These are phyloP conservation scores for Penicillium oxalicum DNA, from an alignment of 2,329 filamentous ascomycete genomes.

Conservation along the genomic window DNA sequence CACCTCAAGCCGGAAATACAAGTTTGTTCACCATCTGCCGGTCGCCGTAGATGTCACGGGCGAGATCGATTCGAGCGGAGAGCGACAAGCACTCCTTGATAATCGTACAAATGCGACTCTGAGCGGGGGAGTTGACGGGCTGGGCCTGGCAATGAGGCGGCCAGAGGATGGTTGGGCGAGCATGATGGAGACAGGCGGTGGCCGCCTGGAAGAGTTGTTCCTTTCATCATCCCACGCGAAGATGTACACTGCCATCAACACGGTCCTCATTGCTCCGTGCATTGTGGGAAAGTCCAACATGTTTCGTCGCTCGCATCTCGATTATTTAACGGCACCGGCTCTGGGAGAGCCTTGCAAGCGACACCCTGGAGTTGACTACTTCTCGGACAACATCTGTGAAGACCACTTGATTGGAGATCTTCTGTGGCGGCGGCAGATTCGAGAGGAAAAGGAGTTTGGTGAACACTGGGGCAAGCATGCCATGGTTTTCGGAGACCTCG, in stretches of 20 bases:
- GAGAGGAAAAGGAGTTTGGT: conserved; percentile 31
- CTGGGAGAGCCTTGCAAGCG: conserved; percentile 39
- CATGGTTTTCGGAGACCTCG: conserved; percentile 77
- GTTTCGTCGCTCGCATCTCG: conserved; percentile 88
- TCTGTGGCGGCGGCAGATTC: conserved; percentile 60
- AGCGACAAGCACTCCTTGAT: conserved; percentile 24
- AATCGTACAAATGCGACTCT: conserved; percentile 11
- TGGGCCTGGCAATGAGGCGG: conserved; percentile 9
- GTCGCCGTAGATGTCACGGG: conserved; percentile 68
- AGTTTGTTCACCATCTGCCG: conserved; percentile 92
- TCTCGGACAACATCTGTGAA: conserved; percentile 94
- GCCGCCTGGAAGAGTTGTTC: conserved; percentile 87
- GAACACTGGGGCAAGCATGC: conserved; percentile 66
- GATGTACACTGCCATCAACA: conserved; percentile 97
- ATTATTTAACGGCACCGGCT: conserved; percentile 60
- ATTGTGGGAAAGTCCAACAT: conserved; percentile 97
- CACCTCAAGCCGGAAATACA: conserved; percentile 53
- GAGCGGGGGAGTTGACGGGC: conserved; percentile 1
- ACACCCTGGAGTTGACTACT: conserved; percentile 76
- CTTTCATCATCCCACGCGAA: conserved; percentile 91
- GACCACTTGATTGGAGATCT: conserved; percentile 93
- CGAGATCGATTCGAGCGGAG: conserved; percentile 20
- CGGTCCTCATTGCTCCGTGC: conserved; percentile 82
- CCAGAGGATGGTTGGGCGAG: conserved; percentile 16
- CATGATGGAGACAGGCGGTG: conserved; percentile 54